phyloP scores from a whole-genome alignment of 345 rosid species.

The Pseudoturritis turrita region DNA sequence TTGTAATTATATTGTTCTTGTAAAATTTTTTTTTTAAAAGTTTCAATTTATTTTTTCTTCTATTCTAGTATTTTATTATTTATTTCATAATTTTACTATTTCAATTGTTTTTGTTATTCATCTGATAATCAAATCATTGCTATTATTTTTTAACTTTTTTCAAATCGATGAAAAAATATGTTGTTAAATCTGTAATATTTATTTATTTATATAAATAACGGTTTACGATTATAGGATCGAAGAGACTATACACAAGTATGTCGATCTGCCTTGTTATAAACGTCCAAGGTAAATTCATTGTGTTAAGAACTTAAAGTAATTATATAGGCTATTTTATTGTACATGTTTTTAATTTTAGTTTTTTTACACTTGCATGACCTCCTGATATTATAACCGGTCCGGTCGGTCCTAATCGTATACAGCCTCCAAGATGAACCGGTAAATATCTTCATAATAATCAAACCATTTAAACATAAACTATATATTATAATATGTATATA shows the following conservation, averaged over 20 bases:
- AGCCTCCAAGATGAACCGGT: constrained; percentile 13
- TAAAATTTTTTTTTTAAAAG: background rate
- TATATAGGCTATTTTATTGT: background rate
- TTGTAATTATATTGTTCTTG: background rate
- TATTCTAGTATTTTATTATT: background rate
- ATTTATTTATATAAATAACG: background rate
- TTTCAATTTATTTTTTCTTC: background rate
- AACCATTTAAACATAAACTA: background rate
- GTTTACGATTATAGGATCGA: background rate
- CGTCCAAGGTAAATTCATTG: background rate
- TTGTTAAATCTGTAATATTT: background rate
- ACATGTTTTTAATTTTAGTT: background rate
- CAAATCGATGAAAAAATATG: background rate
- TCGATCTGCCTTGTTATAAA: background rate
- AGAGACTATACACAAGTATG: constrained; percentile 7
- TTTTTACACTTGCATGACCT: background rate
- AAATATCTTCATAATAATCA: background rate
- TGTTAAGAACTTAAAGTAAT: background rate
- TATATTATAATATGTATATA: no score
- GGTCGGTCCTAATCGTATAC: background rate
- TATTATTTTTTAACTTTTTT: background rate
- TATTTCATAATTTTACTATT: background rate
- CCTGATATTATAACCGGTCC: background rate
- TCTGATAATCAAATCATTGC: background rate
- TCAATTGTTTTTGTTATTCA: background rate